A percentile compares a stretch with the other conserved stretches of the same genome.
Evolutionary conservation across 1,284 basidiomycete species (phyloP).

Genomic region (Stereum hirsutum): DNA sequence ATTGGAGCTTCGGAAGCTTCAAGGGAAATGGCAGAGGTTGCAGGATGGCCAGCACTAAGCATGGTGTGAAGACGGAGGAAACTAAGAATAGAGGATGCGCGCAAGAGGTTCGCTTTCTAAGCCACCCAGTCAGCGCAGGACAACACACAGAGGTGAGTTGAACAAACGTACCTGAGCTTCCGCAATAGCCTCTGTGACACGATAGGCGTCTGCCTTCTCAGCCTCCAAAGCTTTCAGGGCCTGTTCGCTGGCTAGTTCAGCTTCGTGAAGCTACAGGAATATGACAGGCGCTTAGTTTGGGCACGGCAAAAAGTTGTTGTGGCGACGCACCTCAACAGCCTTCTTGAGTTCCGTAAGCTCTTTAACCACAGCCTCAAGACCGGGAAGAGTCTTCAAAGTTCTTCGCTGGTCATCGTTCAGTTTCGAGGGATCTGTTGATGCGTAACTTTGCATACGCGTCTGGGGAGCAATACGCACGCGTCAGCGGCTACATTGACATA

Average conservation of each 20-base stretch:
- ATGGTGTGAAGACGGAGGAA: constrained; percentile 58
- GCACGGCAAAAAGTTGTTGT: constrained; percentile 1
- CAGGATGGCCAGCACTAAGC: constrained; percentile 37
- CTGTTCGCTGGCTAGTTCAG: constrained; percentile 48
- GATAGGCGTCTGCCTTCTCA: constrained; percentile 43
- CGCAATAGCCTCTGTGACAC: constrained; percentile 44
- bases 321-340: constrained; percentile 57
- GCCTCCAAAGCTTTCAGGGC: constrained; percentile 41
- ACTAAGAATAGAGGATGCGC: constrained; percentile 44
- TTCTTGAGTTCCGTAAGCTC: constrained; percentile 79
- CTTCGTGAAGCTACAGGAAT: constrained; percentile 47
- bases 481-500: neutral
- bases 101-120: constrained; percentile 29
- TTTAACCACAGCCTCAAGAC: constrained; percentile 66
- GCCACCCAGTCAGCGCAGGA: constrained; percentile 2
- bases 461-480: constrained; percentile 21
- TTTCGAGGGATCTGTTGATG: constrained; percentile 51
- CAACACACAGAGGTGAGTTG: constrained; percentile 1
- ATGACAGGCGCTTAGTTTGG: neutral
- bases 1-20: constrained; percentile 43
- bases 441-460: constrained; percentile 68
- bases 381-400: constrained; percentile 58
- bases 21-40: constrained; percentile 34
- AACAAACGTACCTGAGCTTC: constrained; percentile 47
- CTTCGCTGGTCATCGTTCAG: constrained; percentile 82